Conservation (phyloP, 1,139 yeast genomes). For the Geotrichum klebahnii region DNA sequence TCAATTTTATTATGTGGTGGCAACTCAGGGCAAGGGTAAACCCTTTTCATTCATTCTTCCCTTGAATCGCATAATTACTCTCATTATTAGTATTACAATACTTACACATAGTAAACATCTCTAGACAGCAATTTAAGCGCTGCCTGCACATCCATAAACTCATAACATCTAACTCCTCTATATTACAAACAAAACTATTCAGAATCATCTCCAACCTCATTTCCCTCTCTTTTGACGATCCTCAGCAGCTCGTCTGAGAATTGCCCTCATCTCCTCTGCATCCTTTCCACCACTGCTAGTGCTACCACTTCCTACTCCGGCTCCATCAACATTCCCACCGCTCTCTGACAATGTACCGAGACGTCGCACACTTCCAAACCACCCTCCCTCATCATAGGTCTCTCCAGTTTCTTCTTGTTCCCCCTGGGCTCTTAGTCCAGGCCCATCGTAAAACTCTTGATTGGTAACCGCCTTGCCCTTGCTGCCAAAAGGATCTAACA, state of each 20-base stretch:
- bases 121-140: too few species aligned
- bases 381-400: constrained; percentile 34
- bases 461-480: constrained; percentile 24
- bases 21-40: constrained; percentile 7
- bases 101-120: too few species aligned
- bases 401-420: constrained; percentile 25
- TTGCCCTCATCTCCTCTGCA: constrained; percentile 24
- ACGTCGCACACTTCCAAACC: constrained; percentile 27
- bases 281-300: not conserved
- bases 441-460: constrained; percentile 30
- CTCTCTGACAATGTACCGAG: constrained; percentile 2
- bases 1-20: constrained; percentile 3
- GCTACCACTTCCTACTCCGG: not conserved
- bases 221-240: constrained; percentile 23
- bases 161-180: too few species aligned
- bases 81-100: too few species aligned
- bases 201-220: not conserved
- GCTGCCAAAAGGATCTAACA: constrained; percentile 36
- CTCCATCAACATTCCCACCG: not conserved
- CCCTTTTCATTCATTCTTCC: not conserved
- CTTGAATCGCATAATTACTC: too few species aligned
- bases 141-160: too few species aligned
- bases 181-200: too few species aligned
- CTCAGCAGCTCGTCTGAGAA: constrained; percentile 31
- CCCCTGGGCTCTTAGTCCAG: constrained; percentile 23